phyloP scores from a whole-genome alignment of 1,284 basidiomycete species.

The Meira miltonrushii region DNA sequence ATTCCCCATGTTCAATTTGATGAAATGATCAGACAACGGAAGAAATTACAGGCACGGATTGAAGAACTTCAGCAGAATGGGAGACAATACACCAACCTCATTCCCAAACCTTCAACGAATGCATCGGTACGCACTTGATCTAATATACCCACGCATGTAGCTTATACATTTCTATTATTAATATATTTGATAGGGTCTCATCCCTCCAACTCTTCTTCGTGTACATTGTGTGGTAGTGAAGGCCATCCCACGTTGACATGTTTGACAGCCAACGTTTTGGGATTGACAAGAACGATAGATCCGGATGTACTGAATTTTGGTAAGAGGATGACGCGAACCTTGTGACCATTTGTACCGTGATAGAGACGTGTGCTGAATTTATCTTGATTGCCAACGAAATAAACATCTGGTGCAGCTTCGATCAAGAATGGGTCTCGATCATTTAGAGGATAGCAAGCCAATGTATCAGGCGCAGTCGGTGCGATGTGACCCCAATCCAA shows the following conservation, averaged over 20 bases:
- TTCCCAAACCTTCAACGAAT: no score
- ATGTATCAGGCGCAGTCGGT: conserved; percentile 93
- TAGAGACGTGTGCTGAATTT: conserved; percentile 57
- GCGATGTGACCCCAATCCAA: conserved; percentile 92
- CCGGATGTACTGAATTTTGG: conserved; percentile 72
- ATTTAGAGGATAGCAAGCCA: conserved; percentile 89
- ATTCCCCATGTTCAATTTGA: not conserved
- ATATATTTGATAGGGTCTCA: no score
- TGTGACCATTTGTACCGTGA: conserved; percentile 50
- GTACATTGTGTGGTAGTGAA: no score
- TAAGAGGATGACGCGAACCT: conserved; percentile 70
- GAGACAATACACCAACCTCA: no score
- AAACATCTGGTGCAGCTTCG: conserved; percentile 74
- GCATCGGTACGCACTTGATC: no score
- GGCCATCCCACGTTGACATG: conserved; percentile 39
- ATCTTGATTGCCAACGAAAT: conserved; percentile 87
- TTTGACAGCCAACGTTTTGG: conserved; percentile 59
- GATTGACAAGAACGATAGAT: conserved; percentile 63
- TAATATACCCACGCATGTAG: no score
- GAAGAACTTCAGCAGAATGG: no score
- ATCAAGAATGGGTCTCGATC: conserved; percentile 85
- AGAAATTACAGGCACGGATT: no score
- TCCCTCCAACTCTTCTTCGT: no score
- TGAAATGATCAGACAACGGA: not conserved
- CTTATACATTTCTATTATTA: no score